A percentile compares a stretch with the other conserved stretches of the same genome.
phyloP scores from a whole-genome alignment of 768 basidiomycete species.

The Suillus luteus region DNA sequence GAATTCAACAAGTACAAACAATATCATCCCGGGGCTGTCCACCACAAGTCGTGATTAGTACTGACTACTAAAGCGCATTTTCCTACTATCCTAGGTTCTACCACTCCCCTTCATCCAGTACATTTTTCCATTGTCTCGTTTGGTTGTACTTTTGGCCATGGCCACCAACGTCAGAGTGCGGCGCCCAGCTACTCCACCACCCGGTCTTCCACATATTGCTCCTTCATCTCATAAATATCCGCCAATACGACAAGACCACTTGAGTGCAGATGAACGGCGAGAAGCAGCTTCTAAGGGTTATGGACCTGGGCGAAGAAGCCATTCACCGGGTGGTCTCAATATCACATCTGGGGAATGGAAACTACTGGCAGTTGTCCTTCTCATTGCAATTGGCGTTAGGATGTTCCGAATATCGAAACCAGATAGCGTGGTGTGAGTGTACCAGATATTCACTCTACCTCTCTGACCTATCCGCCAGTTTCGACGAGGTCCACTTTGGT shows the following conservation, averaged over 20 bases:
- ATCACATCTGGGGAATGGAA: constrained; percentile 77
- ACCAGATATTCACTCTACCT: constrained; percentile 3
- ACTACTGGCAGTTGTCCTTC: constrained; percentile 61
- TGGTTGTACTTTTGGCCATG: constrained; percentile 30
- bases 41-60: background rate
- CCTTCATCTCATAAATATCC: constrained; percentile 57
- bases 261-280: constrained; percentile 75
- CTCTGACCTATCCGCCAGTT: constrained; percentile 47
- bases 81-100: background rate
- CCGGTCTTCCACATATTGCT: constrained; percentile 41
- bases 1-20: constrained; percentile 14
- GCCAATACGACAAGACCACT: constrained; percentile 57
- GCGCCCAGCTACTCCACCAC: constrained; percentile 69
- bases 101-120: background rate
- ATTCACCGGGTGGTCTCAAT: constrained; percentile 60
- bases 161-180: constrained; percentile 60
- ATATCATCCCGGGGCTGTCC: background rate
- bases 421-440: constrained; percentile 85
- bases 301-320: constrained; percentile 49
- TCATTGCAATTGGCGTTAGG: constrained; percentile 80
- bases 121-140: constrained; percentile 9
- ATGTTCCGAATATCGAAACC: constrained; percentile 85
- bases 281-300: constrained; percentile 70
- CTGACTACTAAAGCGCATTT: background rate
- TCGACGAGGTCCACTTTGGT: constrained; percentile 98